Conservation (phyloP, 805 yeast genomes). For the Candida loeiensis region DNA sequence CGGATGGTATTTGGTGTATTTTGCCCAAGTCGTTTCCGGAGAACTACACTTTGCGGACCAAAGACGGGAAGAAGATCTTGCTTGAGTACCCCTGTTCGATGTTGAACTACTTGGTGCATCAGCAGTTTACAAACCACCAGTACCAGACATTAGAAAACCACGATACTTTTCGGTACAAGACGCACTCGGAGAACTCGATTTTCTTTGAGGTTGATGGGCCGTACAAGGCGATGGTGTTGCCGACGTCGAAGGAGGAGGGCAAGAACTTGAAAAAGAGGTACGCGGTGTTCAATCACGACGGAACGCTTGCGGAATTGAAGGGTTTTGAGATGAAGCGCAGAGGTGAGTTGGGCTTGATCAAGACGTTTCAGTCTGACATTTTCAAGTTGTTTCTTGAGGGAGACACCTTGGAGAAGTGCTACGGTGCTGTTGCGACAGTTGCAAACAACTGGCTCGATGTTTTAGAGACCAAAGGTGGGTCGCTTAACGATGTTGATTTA, state of each 20-base stretch:
- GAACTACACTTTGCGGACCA: slow-evolving; percentile 64
- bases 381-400: slow-evolving; percentile 92
- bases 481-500: slow-evolving; percentile 89
- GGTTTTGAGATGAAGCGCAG: slow-evolving; percentile 96
- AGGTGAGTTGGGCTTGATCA: slow-evolving; percentile 91
- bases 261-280: slow-evolving; percentile 94
- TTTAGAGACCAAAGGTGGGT: slow-evolving; percentile 77
- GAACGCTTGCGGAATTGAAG: slow-evolving; percentile 88
- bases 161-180: slow-evolving; percentile 61
- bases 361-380: slow-evolving; percentile 91
- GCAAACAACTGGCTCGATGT: slow-evolving; percentile 97
- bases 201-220: slow-evolving; percentile 99
- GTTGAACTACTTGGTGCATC: slow-evolving; percentile 91
- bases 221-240: slow-evolving; percentile 93
- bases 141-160: slow-evolving; percentile 84
- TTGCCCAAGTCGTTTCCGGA: slow-evolving; percentile 93
- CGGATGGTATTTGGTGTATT: slow-evolving; percentile 99
- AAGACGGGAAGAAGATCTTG: slow-evolving; percentile 71
- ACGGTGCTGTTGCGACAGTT: slow-evolving; percentile 82
- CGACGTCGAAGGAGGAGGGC: slow-evolving; percentile 96
- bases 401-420: slow-evolving; percentile 70
- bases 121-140: slow-evolving; percentile 87
- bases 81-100: slow-evolving; percentile 94
- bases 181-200: slow-evolving; percentile 85
- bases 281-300: slow-evolving; percentile 95